Percentiles rank a stretch among this genome's conserved stretches.
Conservation (phyloP, 306 rosid species). For the Medicago lupulina region DNA sequence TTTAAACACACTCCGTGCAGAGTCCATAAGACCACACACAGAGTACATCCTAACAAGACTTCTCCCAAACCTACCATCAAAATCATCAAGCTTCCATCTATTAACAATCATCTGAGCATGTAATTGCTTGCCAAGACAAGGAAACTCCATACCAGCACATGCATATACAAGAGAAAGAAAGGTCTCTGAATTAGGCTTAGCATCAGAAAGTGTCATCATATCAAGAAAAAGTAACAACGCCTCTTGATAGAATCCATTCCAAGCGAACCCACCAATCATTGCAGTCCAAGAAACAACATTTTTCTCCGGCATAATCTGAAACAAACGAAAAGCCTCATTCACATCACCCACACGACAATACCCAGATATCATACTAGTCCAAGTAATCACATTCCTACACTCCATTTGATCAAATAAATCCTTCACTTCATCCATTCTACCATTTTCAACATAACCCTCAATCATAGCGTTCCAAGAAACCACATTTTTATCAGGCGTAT, state of each 20-base stretch:
- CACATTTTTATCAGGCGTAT: constrained; percentile 48
- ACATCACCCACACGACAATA: constrained; percentile 65
- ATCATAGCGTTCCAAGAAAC: constrained; percentile 76
- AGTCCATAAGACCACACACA: constrained; percentile 58
- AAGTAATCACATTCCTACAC: constrained; percentile 64
- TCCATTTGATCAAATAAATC: constrained; percentile 64
- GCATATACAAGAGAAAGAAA: constrained; percentile 80
- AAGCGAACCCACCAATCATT: constrained; percentile 76
- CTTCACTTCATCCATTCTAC: constrained; percentile 70
- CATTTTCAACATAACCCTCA: constrained; percentile 59
- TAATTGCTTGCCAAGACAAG: constrained; percentile 67
- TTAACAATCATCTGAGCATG: constrained; percentile 65
- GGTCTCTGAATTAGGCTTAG: constrained; percentile 63
- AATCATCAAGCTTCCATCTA: constrained; percentile 54
- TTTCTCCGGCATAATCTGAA: constrained; percentile 62
- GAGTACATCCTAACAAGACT: constrained; percentile 81
- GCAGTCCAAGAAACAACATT: constrained; percentile 86
- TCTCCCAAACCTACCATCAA: constrained; percentile 66
- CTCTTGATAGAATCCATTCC: constrained; percentile 67
- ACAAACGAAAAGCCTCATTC: constrained; percentile 61
- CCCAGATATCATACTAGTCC: constrained; percentile 84
- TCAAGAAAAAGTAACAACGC: constrained; percentile 65
- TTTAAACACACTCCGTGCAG: constrained; percentile 49
- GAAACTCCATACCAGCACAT: constrained; percentile 61
- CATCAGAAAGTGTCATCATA: constrained; percentile 41